Evolutionary conservation across 352 stramenopile genomes (phyloP).

Genomic region (Thraustotheca clavata): DNA sequence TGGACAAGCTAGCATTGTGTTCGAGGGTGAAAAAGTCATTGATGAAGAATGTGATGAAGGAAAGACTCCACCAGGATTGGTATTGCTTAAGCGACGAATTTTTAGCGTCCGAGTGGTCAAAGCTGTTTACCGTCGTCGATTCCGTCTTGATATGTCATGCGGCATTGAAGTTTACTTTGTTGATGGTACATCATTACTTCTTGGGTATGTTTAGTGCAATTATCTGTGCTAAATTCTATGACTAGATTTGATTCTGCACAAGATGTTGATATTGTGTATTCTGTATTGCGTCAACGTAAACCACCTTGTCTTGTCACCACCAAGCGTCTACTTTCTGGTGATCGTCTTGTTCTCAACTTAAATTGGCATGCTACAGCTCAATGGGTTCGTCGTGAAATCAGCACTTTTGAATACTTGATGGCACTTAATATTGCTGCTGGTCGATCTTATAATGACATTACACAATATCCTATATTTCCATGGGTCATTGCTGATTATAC

Average conservation of each 20-base stretch:
- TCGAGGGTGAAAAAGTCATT: conserved; percentile 62
- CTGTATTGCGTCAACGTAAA: conserved; percentile 67
- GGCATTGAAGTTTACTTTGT: conserved; percentile 83
- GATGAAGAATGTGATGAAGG: conserved; percentile 35
- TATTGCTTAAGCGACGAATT: conserved; percentile 58
- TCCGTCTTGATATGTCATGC: conserved; percentile 58
- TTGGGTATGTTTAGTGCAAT: conserved; percentile 27
- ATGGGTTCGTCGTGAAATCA: conserved; percentile 80
- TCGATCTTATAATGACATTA: conserved; percentile 95
- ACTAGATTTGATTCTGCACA: conserved; percentile 40
- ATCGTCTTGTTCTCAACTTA: conserved; percentile 66
- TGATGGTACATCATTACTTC: conserved; percentile 69
- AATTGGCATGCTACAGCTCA: conserved; percentile 72
- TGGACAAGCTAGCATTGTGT: conserved; percentile 60
- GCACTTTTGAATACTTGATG: conserved; percentile 96
- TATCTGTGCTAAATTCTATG: neutral
- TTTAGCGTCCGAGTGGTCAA: conserved; percentile 76
- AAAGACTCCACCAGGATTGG: conserved; percentile 31
- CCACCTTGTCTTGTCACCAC: conserved; percentile 65
- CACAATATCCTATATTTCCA: conserved; percentile 98
- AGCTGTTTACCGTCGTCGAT: conserved; percentile 64
- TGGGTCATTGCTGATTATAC: conserved; percentile 97
- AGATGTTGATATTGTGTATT: conserved; percentile 72
- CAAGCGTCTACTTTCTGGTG: conserved; percentile 57
- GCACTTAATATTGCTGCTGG: conserved; percentile 94